A percentile compares a stretch with the other conserved stretches of the same genome.
These are phyloP conservation scores for Pleodorina starrii DNA, from an alignment of 139 green algal species.

Conservation along the genomic window DNA sequence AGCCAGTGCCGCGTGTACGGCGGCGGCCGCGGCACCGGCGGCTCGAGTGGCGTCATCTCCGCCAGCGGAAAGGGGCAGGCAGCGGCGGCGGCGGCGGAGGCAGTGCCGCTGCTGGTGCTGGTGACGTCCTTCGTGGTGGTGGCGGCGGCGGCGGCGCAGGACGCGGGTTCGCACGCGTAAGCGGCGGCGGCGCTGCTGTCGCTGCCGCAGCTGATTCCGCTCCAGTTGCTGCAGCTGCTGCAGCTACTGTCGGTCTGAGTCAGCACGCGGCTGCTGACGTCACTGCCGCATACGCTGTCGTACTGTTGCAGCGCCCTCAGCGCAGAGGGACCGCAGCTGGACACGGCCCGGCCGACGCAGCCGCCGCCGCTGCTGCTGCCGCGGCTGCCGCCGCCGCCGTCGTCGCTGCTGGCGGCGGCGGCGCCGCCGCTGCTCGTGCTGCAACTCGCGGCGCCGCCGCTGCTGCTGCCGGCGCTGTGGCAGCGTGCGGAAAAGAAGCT, in stretches of 20 bases:
- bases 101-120: too few species aligned
- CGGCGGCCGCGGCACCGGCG: neutral
- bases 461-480: neutral
- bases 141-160: too few species aligned
- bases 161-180: too few species aligned
- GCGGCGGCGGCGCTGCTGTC: slow-evolving; percentile 25
- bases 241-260: neutral
- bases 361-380: neutral
- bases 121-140: too few species aligned
- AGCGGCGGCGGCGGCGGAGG: too few species aligned
- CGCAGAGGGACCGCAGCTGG: too few species aligned
- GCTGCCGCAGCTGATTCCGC: neutral
- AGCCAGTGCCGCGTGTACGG: slow-evolving; percentile 7
- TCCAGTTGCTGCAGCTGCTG: neutral
- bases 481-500: neutral
- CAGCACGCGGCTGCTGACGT: neutral
- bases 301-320: too few species aligned
- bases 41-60: neutral
- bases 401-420: neutral
- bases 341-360: neutral
- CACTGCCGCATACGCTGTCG: too few species aligned
- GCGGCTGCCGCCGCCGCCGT: too few species aligned
- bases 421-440: neutral
- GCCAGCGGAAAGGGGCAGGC: neutral
- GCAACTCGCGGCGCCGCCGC: neutral